phyloP scores from a whole-genome alignment of 2,329 filamentous ascomycete genomes.

The Colletotrichum horii region DNA sequence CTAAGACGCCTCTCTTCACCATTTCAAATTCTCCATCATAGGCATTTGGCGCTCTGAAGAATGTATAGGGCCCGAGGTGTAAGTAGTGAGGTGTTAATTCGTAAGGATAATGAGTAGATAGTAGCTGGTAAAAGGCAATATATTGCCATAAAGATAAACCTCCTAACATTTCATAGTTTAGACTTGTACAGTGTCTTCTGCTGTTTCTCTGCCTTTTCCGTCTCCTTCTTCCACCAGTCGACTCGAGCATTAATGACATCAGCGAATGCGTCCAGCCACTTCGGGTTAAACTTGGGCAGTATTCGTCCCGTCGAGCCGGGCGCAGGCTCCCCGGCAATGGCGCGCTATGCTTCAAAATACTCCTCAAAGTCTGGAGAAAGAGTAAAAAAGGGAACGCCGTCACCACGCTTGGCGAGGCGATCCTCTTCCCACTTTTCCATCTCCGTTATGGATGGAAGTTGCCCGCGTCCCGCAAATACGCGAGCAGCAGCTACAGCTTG shows the following conservation, averaged over 20 bases:
- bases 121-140: neutral
- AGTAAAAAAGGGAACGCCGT: slow-evolving; percentile 35
- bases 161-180: neutral
- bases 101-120: neutral
- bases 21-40: no score
- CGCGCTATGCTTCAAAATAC: slow-evolving; percentile 42
- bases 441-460: slow-evolving; percentile 28
- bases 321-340: slow-evolving; percentile 44
- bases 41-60: neutral
- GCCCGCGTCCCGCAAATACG: slow-evolving; percentile 34
- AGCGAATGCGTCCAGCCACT: slow-evolving; percentile 34
- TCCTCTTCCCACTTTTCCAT: slow-evolving; percentile 35
- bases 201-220: neutral
- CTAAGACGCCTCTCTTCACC: no score
- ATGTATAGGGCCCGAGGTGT: neutral
- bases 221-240: neutral
- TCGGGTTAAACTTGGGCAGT: slow-evolving; percentile 44
- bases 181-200: neutral
- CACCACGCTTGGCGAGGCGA: slow-evolving; percentile 27
- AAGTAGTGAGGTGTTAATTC: neutral
- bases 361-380: slow-evolving; percentile 37
- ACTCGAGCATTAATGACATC: neutral
- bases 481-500: slow-evolving; percentile 41
- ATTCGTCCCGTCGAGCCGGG: slow-evolving; percentile 38
- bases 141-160: neutral